Evolutionary conservation across 2,329 filamentous ascomycete genomes (phyloP), one percentile per base, ranked within the genome.

Genomic region (Cordyceps cateniannulata): DNA sequence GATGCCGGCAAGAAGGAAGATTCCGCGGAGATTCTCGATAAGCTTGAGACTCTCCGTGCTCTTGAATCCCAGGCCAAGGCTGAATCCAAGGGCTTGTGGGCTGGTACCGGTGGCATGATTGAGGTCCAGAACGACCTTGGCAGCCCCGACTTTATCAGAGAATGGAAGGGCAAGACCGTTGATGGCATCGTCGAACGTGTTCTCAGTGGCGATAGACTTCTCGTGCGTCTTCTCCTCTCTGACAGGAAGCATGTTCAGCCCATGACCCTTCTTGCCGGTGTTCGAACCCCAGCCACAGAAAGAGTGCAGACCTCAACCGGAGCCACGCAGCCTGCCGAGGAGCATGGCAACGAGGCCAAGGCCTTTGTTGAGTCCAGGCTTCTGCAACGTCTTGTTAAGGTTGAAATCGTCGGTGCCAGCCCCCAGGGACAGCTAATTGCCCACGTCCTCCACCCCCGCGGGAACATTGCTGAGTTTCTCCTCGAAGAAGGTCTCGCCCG

Each of bases 1-100:
- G 95, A 99, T 74, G 93, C 93, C 62, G 93, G 92, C 63, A 88
- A 89, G 66, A 95, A 93, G 71, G 93, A 97, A 66, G 92, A 97
- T 62, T 86, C 87, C 2, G 89, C 95, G 62, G 88, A 92, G 56
- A 81, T 88, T 9, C 79, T 83, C 29, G 77, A 86, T 65, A 83
- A 89, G 63, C 80, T 99, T 25, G 89, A 96, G 68, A 87, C 85
- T 68, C 84, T 99, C 63, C 87, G 91, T 66, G 81, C 81, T 52
- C 78, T 93, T 38, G 93, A 98, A 75, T 80, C 84, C 48, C 84
- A 89, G 66, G 95, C 95, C 62, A 91, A 86, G 75, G 81, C 82
- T 59, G 90, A 92, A 66, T 84, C 81, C 65, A 93, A 91, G 75
- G 95, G 95, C 55, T 75, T 97, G 9, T 97, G 92, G 89, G 84